These are phyloP conservation scores for Galeopsis tetrahit DNA, from an alignment of 257 asterid species.

Conservation along the genomic window DNA sequence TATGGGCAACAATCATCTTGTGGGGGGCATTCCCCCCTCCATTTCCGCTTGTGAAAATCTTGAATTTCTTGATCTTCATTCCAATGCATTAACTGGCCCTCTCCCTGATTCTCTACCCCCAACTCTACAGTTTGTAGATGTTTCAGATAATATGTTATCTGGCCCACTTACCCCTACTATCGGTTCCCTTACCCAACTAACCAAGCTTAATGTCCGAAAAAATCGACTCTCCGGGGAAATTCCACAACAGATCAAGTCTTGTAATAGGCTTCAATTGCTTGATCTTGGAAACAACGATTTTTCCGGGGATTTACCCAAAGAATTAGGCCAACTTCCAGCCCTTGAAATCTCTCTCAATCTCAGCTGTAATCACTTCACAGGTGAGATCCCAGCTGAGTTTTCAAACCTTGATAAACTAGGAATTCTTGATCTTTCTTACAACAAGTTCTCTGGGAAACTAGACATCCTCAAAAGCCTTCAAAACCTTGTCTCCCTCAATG, in stretches of 20 bases:
- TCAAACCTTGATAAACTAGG: slow-evolving; percentile 70
- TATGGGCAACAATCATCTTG: slow-evolving; percentile 66
- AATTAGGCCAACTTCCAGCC: slow-evolving; percentile 72
- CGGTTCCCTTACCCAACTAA: slow-evolving; percentile 67
- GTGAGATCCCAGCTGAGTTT: slow-evolving; percentile 79
- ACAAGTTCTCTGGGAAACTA: slow-evolving; percentile 74
- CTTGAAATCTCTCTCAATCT: slow-evolving; percentile 94
- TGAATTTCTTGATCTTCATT: slow-evolving; percentile 92
- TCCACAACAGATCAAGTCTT: slow-evolving; percentile 71
- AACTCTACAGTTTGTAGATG: slow-evolving; percentile 76
- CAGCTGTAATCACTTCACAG: slow-evolving; percentile 73
- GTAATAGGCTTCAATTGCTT: slow-evolving; percentile 74
- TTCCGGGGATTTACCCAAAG: slow-evolving; percentile 73
- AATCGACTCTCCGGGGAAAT: slow-evolving; percentile 78
- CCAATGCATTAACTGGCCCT: slow-evolving; percentile 69
- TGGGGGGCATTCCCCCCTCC: slow-evolving; percentile 72
- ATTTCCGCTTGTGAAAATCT: slow-evolving; percentile 68
- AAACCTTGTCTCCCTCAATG: slow-evolving; percentile 85
- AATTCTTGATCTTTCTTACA: slow-evolving; percentile 85
- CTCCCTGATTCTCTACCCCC: slow-evolving; percentile 69
- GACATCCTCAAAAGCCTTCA: slow-evolving; percentile 67
- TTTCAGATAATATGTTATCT: slow-evolving; percentile 73
- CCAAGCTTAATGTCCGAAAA: slow-evolving; percentile 72
- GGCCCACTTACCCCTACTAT: slow-evolving; percentile 57
- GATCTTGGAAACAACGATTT: slow-evolving; percentile 83